phyloP scores from a whole-genome alignment of 352 stramenopile genomes.

The Phytophthora chlamydospora region DNA sequence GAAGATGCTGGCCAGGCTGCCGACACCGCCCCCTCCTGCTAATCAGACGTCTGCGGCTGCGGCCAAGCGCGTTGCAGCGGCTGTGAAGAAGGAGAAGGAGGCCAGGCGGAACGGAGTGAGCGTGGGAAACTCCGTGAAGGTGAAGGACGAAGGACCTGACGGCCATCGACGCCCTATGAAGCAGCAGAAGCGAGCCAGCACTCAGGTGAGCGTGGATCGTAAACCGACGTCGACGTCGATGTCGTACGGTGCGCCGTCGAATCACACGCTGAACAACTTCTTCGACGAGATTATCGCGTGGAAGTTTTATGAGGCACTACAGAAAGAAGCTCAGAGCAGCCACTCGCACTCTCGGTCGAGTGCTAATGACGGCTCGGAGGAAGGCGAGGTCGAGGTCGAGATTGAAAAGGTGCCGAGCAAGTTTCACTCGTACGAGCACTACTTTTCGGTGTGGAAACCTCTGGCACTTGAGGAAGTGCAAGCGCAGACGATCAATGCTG shows the following conservation, averaged over 20 bases:
- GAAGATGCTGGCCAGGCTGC: slow-evolving; percentile 9
- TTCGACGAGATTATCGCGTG: slow-evolving; percentile 87
- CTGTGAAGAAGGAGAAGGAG: slow-evolving; percentile 31
- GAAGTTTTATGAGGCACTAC: slow-evolving; percentile 73
- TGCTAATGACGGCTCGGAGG: slow-evolving; percentile 73
- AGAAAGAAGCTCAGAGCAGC: slow-evolving; percentile 60
- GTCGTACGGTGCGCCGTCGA: slow-evolving; percentile 35
- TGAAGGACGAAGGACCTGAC: slow-evolving; percentile 45
- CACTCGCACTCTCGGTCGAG: slow-evolving; percentile 40
- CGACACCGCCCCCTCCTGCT: neutral
- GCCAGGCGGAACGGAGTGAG: slow-evolving; percentile 15
- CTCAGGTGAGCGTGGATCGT: slow-evolving; percentile 31
- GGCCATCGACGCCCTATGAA: slow-evolving; percentile 75
- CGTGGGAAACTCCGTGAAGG: neutral
- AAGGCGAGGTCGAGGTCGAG: slow-evolving; percentile 73
- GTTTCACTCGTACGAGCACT: slow-evolving; percentile 88
- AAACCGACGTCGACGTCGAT: slow-evolving; percentile 15
- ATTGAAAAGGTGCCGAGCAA: slow-evolving; percentile 79
- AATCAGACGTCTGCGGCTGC: slow-evolving; percentile 24
- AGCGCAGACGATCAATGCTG: slow-evolving; percentile 80
- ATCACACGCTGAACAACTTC: slow-evolving; percentile 79
- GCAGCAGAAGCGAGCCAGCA: slow-evolving; percentile 57
- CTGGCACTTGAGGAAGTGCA: slow-evolving; percentile 89
- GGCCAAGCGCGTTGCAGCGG: slow-evolving; percentile 22
- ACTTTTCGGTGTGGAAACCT: slow-evolving; percentile 90